phyloP scores from a whole-genome alignment of 1,284 basidiomycete species.

The Tylopilus sp. region DNA sequence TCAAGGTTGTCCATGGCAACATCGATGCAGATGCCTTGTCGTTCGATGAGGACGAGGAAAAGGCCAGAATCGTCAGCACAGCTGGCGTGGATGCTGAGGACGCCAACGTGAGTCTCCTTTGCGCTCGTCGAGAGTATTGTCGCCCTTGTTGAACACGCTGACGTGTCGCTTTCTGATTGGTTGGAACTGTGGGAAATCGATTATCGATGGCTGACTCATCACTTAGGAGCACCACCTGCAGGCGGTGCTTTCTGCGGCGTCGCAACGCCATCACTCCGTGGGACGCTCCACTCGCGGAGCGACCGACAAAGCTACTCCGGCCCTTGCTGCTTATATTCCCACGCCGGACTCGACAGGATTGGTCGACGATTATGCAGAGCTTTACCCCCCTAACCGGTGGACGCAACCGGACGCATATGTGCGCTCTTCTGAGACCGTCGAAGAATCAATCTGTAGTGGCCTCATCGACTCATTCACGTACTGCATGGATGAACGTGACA shows the following conservation, averaged over 20 bases:
- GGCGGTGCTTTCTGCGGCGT: slow-evolving; percentile 74
- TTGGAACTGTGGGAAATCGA: slow-evolving; percentile 42
- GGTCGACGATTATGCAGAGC: slow-evolving; percentile 68
- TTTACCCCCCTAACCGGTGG: slow-evolving; percentile 72
- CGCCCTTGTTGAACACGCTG: slow-evolving; percentile 42
- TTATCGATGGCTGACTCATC: slow-evolving; percentile 65
- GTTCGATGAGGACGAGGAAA: slow-evolving; percentile 79
- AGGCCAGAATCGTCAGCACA: slow-evolving; percentile 58
- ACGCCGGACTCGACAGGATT: slow-evolving; percentile 87
- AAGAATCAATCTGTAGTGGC: slow-evolving; percentile 63
- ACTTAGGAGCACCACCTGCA: slow-evolving; percentile 89
- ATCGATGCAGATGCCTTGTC: slow-evolving; percentile 81
- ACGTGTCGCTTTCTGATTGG: slow-evolving; percentile 50
- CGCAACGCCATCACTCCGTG: slow-evolving; percentile 51
- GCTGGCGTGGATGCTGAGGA: slow-evolving; percentile 83
- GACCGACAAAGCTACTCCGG: slow-evolving; percentile 40
- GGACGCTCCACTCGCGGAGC: slow-evolving; percentile 42
- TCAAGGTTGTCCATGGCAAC: slow-evolving; percentile 75
- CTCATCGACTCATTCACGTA: slow-evolving; percentile 76
- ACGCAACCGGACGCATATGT: slow-evolving; percentile 79
- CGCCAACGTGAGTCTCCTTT: slow-evolving; percentile 69
- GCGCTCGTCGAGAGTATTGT: slow-evolving; percentile 34
- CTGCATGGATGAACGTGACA: slow-evolving; percentile 95
- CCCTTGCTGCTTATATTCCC: slow-evolving; percentile 77
- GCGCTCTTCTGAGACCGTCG: slow-evolving; percentile 83